A percentile compares a stretch with the other conserved stretches of the same genome.
phyloP scores from a whole-genome alignment of 495 filamentous ascomycete species.

The Penicillium taxi region DNA sequence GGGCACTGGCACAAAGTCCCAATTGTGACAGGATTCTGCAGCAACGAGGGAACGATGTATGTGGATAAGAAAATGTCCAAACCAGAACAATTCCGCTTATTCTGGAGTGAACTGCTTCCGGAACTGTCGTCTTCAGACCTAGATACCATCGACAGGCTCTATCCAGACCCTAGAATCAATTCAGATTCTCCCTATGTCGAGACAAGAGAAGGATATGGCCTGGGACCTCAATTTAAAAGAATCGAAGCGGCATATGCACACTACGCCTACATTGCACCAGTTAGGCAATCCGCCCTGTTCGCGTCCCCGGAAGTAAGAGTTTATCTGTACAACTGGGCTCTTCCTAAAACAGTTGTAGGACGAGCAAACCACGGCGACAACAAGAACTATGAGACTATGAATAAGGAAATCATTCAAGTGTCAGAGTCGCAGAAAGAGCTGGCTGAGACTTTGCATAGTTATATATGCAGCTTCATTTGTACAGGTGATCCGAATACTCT shows the following conservation, averaged over 20 bases:
- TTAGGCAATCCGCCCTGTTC: conserved; percentile 52
- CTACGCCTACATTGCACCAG: conserved; percentile 60
- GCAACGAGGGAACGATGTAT: conserved; percentile 57
- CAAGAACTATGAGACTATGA: conserved; percentile 47
- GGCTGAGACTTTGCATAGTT: conserved; percentile 46
- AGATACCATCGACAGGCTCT: conserved; percentile 43
- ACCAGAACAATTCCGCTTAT: conserved; percentile 42
- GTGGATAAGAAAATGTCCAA: conserved; percentile 40
- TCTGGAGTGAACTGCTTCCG: conserved; percentile 51
- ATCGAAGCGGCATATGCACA: conserved; percentile 57
- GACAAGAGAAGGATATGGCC: conserved; percentile 21
- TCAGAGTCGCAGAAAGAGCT: conserved; percentile 41
- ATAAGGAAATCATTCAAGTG: conserved; percentile 29
- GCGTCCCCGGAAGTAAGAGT: conserved; percentile 36
- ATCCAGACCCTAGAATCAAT: conserved; percentile 46
- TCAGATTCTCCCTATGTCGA: conserved; percentile 31
- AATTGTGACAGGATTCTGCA: conserved; percentile 57
- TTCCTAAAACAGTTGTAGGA: conserved; percentile 36
- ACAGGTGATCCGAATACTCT: conserved; percentile 44
- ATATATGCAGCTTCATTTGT: conserved; percentile 48
- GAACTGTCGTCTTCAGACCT: conserved; percentile 38
- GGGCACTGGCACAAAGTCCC: conserved; percentile 49
- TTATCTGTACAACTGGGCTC: conserved; percentile 53
- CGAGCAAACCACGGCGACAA: conserved; percentile 56
- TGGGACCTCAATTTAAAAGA: conserved; percentile 50